Evolutionary conservation across 1,284 basidiomycete genomes (phyloP).

Genomic region (Agaricales sp.): DNA sequence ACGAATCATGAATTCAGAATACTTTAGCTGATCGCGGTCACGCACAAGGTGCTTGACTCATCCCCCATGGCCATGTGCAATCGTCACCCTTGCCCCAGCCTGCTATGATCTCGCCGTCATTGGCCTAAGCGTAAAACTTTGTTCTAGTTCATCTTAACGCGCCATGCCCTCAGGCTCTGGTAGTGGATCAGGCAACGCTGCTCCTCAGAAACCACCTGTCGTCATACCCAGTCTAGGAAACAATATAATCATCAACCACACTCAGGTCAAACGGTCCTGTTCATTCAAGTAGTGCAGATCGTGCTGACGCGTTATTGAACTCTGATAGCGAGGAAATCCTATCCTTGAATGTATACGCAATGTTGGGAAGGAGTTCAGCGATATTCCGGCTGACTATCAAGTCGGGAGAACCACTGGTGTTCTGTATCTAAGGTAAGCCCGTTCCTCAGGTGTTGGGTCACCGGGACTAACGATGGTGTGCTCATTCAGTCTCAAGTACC

Average conservation of each 20-base stretch:
- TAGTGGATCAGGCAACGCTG: conserved; percentile 6
- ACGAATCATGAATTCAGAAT: no score
- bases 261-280: conserved; percentile 12
- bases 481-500: conserved; percentile 73
- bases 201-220: conserved; percentile 41
- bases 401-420: conserved; percentile 95
- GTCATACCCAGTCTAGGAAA: conserved; percentile 61
- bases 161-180: not conserved
- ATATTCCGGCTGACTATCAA: conserved; percentile 90
- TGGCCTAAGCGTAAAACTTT: no score
- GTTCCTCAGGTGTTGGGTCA: conserved; percentile 1
- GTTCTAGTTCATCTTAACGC: not conserved
- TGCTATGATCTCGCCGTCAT: not conserved
- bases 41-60: no score
- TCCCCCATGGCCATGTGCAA: no score
- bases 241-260: conserved; percentile 38
- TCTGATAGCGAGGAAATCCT: conserved; percentile 73
- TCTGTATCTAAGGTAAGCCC: conserved; percentile 72
- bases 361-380: conserved; percentile 90
- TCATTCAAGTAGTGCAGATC: conserved; percentile 1
- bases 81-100: not conserved
- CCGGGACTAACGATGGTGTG: not conserved
- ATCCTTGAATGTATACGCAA: conserved; percentile 78
- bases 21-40: no score
- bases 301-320: not conserved